Conservation (phyloP, 169 alveolate genomes). For the Babesia sp. region DNA sequence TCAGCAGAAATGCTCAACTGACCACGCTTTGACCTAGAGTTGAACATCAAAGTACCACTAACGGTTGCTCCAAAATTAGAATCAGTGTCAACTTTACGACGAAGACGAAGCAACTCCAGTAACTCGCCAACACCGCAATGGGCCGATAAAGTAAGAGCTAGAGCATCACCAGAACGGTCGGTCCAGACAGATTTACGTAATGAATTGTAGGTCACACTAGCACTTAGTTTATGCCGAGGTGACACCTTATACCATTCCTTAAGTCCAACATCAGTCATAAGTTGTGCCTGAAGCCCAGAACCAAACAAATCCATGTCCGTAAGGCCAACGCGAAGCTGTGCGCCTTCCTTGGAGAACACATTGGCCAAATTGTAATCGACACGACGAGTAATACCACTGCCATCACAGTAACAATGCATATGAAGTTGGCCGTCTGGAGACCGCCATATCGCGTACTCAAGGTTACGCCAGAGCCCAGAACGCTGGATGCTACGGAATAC, state of each 20-base stretch:
- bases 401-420: constrained; percentile 26
- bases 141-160: constrained; percentile 3
- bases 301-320: constrained; percentile 14
- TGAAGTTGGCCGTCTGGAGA: constrained; percentile 11
- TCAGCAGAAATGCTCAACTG: background rate
- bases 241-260: constrained; percentile 42
- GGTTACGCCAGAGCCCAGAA: constrained; percentile 17
- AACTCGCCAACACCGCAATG: constrained; percentile 2
- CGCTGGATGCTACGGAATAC: constrained; percentile 24
- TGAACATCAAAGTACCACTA: background rate
- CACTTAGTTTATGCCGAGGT: constrained; percentile 9
- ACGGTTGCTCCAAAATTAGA: background rate
- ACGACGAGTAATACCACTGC: constrained; percentile 20
- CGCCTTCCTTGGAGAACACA: constrained; percentile 23
- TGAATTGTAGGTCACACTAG: constrained; percentile 15
- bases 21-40: background rate
- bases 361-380: constrained; percentile 21
- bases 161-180: constrained; percentile 23
- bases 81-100: background rate
- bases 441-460: constrained; percentile 37
- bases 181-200: constrained; percentile 5
- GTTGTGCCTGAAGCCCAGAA: constrained; percentile 5
- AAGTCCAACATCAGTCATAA: background rate
- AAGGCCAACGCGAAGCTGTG: constrained; percentile 18
- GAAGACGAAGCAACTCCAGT: background rate